A percentile compares a stretch with the other conserved stretches of the same genome.
Evolutionary conservation across 2,329 filamentous ascomycete species (phyloP).

Genomic region (Fusarium acutatum): DNA sequence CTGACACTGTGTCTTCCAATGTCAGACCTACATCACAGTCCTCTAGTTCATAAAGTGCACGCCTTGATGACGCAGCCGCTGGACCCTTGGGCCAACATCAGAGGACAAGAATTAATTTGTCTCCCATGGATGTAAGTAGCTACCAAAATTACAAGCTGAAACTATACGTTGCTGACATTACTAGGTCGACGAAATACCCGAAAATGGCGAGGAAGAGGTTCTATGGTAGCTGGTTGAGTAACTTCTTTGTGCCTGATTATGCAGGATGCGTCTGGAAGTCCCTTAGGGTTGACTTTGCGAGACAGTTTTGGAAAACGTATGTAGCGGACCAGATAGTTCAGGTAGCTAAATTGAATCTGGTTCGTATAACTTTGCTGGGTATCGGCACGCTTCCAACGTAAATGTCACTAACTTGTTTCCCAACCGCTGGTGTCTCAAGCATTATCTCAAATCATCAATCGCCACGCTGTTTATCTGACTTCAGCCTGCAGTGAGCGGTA

Average conservation of each 20-base stretch:
- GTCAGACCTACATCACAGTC: fast-evolving
- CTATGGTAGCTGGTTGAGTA: too few species aligned
- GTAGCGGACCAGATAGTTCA: not conserved
- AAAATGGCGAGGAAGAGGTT: too few species aligned
- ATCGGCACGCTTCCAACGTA: not conserved
- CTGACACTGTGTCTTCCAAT: too few species aligned
- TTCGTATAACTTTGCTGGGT: not conserved
- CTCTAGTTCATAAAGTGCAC: not conserved
- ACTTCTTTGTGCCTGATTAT: fast-evolving
- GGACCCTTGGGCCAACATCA: too few species aligned
- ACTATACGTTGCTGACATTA: not conserved
- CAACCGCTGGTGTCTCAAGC: too few species aligned
- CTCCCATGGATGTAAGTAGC: not conserved
- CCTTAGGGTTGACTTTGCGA: not conserved
- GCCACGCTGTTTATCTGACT: not conserved
- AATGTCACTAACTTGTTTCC: not conserved
- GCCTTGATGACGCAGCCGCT: too few species aligned
- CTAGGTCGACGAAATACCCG: not conserved
- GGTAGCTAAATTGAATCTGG: not conserved
- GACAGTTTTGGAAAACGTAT: not conserved
- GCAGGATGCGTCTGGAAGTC: too few species aligned
- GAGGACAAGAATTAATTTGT: fast-evolving
- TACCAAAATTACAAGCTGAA: not conserved
- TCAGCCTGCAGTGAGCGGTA: not conserved
- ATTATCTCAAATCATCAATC: not conserved